Evolutionary conservation across 768 basidiomycete genomes (phyloP).

Genomic region (Lactarius pseudohatsudake): DNA sequence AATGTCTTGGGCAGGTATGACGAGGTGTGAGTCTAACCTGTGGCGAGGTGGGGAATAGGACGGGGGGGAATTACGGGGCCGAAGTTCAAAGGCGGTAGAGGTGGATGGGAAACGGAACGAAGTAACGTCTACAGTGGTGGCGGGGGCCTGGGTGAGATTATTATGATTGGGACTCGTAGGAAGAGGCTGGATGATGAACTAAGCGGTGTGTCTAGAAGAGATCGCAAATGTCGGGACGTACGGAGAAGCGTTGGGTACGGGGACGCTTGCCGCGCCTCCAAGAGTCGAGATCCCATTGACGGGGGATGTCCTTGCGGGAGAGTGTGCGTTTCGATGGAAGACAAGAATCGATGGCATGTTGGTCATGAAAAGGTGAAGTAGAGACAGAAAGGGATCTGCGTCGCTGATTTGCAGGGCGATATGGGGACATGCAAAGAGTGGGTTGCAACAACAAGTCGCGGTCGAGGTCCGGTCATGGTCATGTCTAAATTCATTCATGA

Average conservation of each 20-base stretch:
- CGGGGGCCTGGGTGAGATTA: slow-evolving; percentile 7
- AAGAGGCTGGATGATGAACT: slow-evolving; percentile 11
- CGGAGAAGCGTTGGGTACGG: slow-evolving; percentile 46
- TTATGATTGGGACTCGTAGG: slow-evolving; percentile 2
- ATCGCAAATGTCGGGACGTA: slow-evolving; percentile 35
- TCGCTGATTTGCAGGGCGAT: slow-evolving; percentile 38
- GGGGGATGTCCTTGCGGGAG: slow-evolving; percentile 39
- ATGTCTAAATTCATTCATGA: not conserved
- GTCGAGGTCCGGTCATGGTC: not conserved
- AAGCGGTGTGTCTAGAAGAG: slow-evolving; percentile 9
- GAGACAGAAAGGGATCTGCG: slow-evolving; percentile 56
- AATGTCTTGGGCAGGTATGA: slow-evolving; percentile 36
- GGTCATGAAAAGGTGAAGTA: slow-evolving; percentile 36
- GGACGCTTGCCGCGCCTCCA: slow-evolving; percentile 57
- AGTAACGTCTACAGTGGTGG: slow-evolving; percentile 7
- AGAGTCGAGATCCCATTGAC: slow-evolving; percentile 53
- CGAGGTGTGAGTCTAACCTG: slow-evolving; percentile 9
- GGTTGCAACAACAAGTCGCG: not conserved
- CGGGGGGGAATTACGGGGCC: slow-evolving; percentile 19
- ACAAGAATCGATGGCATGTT: slow-evolving; percentile 42
- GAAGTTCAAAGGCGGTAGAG: slow-evolving; percentile 38
- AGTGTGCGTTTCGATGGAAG: slow-evolving; percentile 51
- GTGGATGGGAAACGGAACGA: slow-evolving; percentile 32
- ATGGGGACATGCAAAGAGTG: slow-evolving; percentile 24
- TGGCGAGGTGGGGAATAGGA: slow-evolving; percentile 10